Conservation (phyloP, 169 alveolate species). For the Eimeria acervulina region DNA sequence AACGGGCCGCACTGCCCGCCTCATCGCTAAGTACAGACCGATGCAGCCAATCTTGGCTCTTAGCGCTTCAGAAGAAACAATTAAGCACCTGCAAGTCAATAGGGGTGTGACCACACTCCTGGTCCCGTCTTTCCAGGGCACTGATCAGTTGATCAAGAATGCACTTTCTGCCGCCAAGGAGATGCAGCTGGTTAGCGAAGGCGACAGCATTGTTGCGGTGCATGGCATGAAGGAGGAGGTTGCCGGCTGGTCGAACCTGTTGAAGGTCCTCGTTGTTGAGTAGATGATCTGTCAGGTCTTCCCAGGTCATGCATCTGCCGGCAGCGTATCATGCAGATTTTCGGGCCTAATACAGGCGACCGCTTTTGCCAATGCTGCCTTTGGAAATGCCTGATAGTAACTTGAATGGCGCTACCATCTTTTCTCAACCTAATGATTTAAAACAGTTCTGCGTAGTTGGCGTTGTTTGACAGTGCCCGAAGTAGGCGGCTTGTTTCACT, state of each 20-base stretch:
- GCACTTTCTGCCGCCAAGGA: conserved; percentile 95
- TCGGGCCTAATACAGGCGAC: background rate
- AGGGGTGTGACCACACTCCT: conserved; percentile 97
- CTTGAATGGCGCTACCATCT: background rate
- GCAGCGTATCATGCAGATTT: background rate
- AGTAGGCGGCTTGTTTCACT: background rate
- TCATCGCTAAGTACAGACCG: conserved; percentile 98
- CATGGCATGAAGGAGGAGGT: conserved; percentile 97
- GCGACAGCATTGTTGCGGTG: conserved; percentile 96
- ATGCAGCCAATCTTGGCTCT: conserved; percentile 95
- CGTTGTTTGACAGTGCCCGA: background rate
- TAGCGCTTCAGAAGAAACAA: conserved; percentile 93
- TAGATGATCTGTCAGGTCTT: conserved; percentile 23
- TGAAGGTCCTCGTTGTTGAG: conserved; percentile 93
- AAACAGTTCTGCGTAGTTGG: background rate
- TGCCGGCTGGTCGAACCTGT: conserved; percentile 96
- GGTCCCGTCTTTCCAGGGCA: conserved; percentile 88
- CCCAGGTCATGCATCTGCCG: background rate
- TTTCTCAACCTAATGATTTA: background rate
- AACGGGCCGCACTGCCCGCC: conserved; percentile 98
- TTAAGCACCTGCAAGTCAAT: conserved; percentile 94
- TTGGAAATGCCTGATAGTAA: background rate
- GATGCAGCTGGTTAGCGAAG: conserved; percentile 92
- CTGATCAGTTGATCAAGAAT: conserved; percentile 87
- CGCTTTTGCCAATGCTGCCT: background rate